A percentile compares a stretch with the other conserved stretches of the same genome.
Evolutionary conservation across 176 grass and related monocot species (phyloP).

Genomic region (Melocanna baccifera): DNA sequence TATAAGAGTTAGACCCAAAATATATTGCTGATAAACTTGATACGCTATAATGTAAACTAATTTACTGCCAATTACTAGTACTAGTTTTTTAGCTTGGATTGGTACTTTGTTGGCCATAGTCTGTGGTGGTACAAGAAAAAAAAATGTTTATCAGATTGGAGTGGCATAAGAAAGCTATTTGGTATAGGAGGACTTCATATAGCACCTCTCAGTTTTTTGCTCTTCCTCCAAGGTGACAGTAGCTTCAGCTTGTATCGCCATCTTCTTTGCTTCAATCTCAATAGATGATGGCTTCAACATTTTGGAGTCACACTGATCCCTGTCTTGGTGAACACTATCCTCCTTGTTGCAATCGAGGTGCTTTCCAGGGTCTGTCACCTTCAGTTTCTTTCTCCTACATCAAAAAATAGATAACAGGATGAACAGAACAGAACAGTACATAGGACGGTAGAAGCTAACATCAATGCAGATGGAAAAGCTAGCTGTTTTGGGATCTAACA

Average conservation of each 20-base stretch:
- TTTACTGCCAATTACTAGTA: neutral
- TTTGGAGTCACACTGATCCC: neutral
- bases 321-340: neutral
- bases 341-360: neutral
- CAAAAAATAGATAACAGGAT: neutral
- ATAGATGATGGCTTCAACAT: neutral
- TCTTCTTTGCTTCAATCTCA: slow-evolving; percentile 18
- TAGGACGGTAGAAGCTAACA: neutral
- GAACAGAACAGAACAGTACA: slow-evolving; percentile 22
- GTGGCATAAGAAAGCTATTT: neutral
- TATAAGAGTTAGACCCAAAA: neutral
- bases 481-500: neutral
- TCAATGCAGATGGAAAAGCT: neutral
- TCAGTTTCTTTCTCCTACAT: slow-evolving; percentile 40
- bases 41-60: neutral
- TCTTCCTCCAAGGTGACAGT: neutral
- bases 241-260: slow-evolving; percentile 14
- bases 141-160: neutral
- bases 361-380: slow-evolving; percentile 7
- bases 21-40: neutral
- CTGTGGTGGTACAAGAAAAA: neutral
- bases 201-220: slow-evolving; percentile 24
- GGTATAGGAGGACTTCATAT: neutral
- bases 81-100: neutral
- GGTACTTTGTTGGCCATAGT: neutral